Evolutionary conservation across 2,329 filamentous ascomycete species (phyloP), one percentile per base, ranked within the genome.

Genomic region (Cryoendolithus antarcticus): DNA sequence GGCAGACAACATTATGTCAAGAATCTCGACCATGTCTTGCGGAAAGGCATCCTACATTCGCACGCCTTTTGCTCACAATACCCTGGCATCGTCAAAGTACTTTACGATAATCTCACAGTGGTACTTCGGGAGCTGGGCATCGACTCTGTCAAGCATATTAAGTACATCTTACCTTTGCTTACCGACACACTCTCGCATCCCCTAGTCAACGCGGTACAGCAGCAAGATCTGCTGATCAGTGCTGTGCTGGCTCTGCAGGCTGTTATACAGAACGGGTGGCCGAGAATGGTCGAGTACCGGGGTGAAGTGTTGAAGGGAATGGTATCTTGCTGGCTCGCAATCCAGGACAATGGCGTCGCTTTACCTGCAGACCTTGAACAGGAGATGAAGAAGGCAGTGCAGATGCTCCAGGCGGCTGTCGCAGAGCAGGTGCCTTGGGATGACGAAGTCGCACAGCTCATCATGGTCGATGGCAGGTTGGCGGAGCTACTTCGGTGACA

Each of bases 131-230:
- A 65, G 9, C 63, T 86, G 53, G 75, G 74, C 31, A 66, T 86
- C 38, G 65, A 75, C 44, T 64, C 73, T 2, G 71, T 77, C 21
- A 82, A 80, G 51, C 78, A 88, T 56, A 62, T 86, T 1, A 75
- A 78, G 68, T 73, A 77, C 34, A 59, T 89, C 6, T 56, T 93
- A 1, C 76, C 82, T 0, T 66, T 88, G 46, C 59, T 85, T 7
- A 74, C 75, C 2, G 63, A 66, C 30, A 72, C 80, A 7, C 63
- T 93, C 38, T 69, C 73, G 1, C 81, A 88, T 50, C 81, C 83
- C 0, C 84, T 91, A 69, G 73, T 2, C 77, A 86, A 51, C 77
- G 91, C 53, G 70, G 71, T 1, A 62, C 71, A 7, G 65, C 70
- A 1, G 65, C 73, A 44, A 64, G 71, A 1, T 61, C 62, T 79